A percentile compares a stretch with the other conserved stretches of the same genome.
These are phyloP conservation scores for Rossbeevera mucosa DNA, from an alignment of 768 basidiomycete species.

Conservation along the genomic window DNA sequence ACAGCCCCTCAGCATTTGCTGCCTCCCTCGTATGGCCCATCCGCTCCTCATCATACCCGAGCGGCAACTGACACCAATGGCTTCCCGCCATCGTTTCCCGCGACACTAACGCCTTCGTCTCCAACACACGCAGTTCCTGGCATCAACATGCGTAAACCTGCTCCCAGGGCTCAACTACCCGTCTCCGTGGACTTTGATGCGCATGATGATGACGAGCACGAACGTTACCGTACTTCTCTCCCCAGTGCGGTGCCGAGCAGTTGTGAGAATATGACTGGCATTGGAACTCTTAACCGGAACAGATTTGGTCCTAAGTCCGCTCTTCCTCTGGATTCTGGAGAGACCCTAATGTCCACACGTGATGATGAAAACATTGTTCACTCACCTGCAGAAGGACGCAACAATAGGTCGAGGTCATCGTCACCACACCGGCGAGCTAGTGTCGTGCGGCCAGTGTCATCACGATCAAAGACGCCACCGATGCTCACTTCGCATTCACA, in stretches of 20 bases:
- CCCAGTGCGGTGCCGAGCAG: conserved; percentile 52
- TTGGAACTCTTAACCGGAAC: conserved; percentile 41
- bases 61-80: conserved; percentile 32
- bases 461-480: conserved; percentile 40
- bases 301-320: conserved; percentile 22
- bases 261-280: conserved; percentile 62
- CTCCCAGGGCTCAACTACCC: conserved; percentile 59
- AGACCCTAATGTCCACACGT: conserved; percentile 6
- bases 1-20: conserved; percentile 28
- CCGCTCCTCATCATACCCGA: conserved; percentile 31
- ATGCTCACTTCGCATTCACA: conserved; percentile 29
- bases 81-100: conserved; percentile 14
- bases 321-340: conserved; percentile 11
- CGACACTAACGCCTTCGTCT: conserved; percentile 15
- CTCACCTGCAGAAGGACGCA: conserved; percentile 16
- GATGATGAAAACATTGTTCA: conserved; percentile 17
- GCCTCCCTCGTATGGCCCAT: conserved; percentile 10
- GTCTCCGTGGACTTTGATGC: conserved; percentile 48
- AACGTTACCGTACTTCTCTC: conserved; percentile 39
- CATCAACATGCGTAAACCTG: conserved; percentile 55
- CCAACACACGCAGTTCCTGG: conserved; percentile 28
- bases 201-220: conserved; percentile 31
- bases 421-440: conserved; percentile 24
- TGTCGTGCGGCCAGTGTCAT: conserved; percentile 32
- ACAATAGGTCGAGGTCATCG: conserved; percentile 19